Evolutionary conservation across 495 filamentous ascomycete genomes (phyloP).

Genomic region (Bacidia gigantensis): DNA sequence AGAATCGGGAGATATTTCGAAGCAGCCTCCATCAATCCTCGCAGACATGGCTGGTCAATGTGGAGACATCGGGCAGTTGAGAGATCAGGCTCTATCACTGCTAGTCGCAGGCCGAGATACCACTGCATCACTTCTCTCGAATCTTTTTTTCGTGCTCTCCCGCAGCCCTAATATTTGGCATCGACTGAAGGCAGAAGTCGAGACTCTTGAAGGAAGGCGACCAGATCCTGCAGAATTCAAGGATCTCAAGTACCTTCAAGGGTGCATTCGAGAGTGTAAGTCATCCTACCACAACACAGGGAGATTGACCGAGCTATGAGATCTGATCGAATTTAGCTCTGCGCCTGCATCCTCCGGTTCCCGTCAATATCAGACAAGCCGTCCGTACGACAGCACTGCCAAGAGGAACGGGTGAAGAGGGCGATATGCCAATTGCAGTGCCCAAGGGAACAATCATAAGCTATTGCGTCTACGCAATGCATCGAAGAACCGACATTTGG

Average conservation of each 20-base stretch:
- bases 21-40: constrained; percentile 25
- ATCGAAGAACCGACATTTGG: constrained; percentile 44
- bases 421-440: constrained; percentile 36
- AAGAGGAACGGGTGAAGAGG: constrained; percentile 52
- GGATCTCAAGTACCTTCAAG: background rate
- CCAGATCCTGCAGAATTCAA: background rate
- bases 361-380: constrained; percentile 40
- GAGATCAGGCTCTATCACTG: constrained; percentile 50
- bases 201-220: constrained; percentile 12
- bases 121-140: constrained; percentile 29
- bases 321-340: constrained; percentile 7
- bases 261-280: background rate
- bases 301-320: constrained; percentile 9
- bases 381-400: constrained; percentile 41
- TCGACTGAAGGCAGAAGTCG: constrained; percentile 22
- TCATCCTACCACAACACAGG: background rate
- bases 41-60: constrained; percentile 48
- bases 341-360: constrained; percentile 38
- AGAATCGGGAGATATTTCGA: background rate
- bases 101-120: constrained; percentile 34
- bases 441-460: constrained; percentile 31
- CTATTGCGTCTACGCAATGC: constrained; percentile 36
- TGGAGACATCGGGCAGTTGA: constrained; percentile 42
- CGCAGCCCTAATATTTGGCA: constrained; percentile 5
- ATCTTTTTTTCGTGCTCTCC: constrained; percentile 12